Percentiles rank a stretch among this genome's conserved stretches.
Conservation (phyloP, 805 yeast species). For the Isabelozyma heimii region DNA sequence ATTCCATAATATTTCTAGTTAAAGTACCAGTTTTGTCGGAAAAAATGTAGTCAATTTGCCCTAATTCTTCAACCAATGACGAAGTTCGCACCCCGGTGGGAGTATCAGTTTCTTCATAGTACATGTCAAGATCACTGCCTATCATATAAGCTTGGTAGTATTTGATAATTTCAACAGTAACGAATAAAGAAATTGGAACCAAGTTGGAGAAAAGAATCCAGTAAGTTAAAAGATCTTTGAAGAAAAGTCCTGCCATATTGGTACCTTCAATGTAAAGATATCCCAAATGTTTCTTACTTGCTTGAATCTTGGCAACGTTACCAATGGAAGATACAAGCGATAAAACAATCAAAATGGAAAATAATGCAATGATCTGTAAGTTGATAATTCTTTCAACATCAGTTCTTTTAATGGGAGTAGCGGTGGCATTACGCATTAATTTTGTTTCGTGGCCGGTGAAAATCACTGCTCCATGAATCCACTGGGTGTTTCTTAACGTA, state of each 20-base stretch:
- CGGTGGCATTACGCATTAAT: slow-evolving; percentile 97
- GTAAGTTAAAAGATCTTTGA: slow-evolving; percentile 83
- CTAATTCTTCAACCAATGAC: slow-evolving; percentile 92
- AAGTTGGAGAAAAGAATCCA: slow-evolving; percentile 96
- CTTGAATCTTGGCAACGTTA: slow-evolving; percentile 69
- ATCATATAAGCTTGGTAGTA: slow-evolving; percentile 94
- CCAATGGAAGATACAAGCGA: slow-evolving; percentile 84
- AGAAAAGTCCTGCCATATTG: slow-evolving; percentile 67
- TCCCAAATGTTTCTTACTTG: slow-evolving; percentile 49
- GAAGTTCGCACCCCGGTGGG: slow-evolving; percentile 96
- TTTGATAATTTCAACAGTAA: slow-evolving; percentile 92
- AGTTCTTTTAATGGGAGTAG: slow-evolving; percentile 95
- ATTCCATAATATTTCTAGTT: slow-evolving; percentile 95
- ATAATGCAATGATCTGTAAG: slow-evolving; percentile 84
- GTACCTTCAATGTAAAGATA: slow-evolving; percentile 71
- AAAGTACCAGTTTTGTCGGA: slow-evolving; percentile 98
- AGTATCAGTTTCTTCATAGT: slow-evolving; percentile 81
- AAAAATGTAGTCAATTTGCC: slow-evolving; percentile 94
- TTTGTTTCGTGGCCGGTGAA: slow-evolving; percentile 99
- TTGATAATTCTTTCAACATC: slow-evolving; percentile 96
- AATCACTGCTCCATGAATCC: slow-evolving; percentile 91
- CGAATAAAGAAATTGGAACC: slow-evolving; percentile 97
- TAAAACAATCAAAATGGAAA: slow-evolving; percentile 71
- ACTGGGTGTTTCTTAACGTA: slow-evolving; percentile 86
- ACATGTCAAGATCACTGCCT: slow-evolving; percentile 91